Conservation (phyloP, 2,329 filamentous ascomycete species). For the Hymenoscyphus occultus region DNA sequence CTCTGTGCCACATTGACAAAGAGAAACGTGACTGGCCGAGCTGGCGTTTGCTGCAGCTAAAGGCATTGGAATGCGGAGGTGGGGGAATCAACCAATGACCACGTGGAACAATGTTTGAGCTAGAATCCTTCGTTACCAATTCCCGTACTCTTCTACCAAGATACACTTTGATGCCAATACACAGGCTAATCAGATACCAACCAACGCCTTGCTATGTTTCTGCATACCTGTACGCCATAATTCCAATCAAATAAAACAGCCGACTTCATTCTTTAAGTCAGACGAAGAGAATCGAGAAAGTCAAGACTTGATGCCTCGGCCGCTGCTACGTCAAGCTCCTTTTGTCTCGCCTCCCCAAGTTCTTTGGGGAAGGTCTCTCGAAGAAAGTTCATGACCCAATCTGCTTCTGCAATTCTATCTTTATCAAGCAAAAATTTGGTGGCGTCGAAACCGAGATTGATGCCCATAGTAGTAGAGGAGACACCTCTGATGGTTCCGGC, state of each 20-base stretch:
- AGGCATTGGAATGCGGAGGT: neutral
- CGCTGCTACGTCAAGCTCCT: conserved; percentile 19
- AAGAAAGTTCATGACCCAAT: conserved; percentile 31
- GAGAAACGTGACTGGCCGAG: neutral
- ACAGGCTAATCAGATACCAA: neutral
- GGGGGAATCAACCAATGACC: neutral
- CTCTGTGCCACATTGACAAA: conserved; percentile 1
- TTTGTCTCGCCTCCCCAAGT: conserved; percentile 19
- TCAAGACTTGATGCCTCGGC: conserved; percentile 31
- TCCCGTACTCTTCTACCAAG: neutral
- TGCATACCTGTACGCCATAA: neutral
- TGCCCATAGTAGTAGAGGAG: conserved; percentile 7
- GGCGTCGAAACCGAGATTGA: conserved; percentile 27
- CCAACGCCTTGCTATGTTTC: neutral
- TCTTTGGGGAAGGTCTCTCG: conserved; percentile 25
- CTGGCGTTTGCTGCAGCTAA: neutral
- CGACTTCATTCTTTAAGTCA: conserved; percentile 16
- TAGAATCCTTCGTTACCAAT: too few relatives aligned
- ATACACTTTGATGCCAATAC: neutral
- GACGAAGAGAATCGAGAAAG: conserved; percentile 25
- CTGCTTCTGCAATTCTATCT: conserved; percentile 26
- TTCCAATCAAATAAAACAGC: neutral
- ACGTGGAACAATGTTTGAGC: neutral
- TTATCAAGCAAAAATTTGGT: conserved; percentile 28
- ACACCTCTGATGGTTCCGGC: neutral